A percentile compares a stretch with the other conserved stretches of the same genome.
Evolutionary conservation across 1,284 basidiomycete genomes (phyloP).

Genomic region (Rhizoctonia solani): DNA sequence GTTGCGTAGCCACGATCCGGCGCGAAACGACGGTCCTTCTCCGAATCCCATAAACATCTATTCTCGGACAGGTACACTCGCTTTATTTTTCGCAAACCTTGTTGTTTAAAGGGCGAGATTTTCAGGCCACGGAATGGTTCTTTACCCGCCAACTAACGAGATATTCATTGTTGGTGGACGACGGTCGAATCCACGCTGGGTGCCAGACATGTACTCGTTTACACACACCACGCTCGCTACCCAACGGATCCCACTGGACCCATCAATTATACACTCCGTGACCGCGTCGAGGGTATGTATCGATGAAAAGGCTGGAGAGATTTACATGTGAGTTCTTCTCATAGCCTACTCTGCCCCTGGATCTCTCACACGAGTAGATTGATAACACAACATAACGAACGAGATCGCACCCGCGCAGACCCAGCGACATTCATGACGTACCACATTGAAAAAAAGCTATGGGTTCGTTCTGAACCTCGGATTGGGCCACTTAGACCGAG

Average conservation of each 20-base stretch:
- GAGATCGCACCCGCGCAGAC: conserved; percentile 7
- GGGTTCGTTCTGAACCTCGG: conserved; percentile 22
- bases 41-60: conserved; percentile 48
- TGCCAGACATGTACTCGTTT: conserved; percentile 75
- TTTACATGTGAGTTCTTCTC: conserved; percentile 63
- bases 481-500: not conserved
- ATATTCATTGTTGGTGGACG: conserved; percentile 75
- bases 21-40: conserved; percentile 21
- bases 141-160: conserved; percentile 60
- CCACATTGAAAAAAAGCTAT: conserved; percentile 24
- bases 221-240: conserved; percentile 61
- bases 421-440: conserved; percentile 37
- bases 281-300: conserved; percentile 71
- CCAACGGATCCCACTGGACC: conserved; percentile 66
- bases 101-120: not conserved
- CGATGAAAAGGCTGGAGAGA: conserved; percentile 62
- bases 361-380: too few relatives aligned
- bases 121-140: conserved; percentile 75
- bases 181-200: conserved; percentile 58
- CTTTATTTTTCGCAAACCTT: not conserved
- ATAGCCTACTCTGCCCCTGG: not conserved
- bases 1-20: conserved; percentile 29
- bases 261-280: conserved; percentile 61
- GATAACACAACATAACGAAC: conserved; percentile 24
- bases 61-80: conserved; percentile 61